Conservation (phyloP, 164 flowering plant species). For the Hamamelis virginiana region DNA sequence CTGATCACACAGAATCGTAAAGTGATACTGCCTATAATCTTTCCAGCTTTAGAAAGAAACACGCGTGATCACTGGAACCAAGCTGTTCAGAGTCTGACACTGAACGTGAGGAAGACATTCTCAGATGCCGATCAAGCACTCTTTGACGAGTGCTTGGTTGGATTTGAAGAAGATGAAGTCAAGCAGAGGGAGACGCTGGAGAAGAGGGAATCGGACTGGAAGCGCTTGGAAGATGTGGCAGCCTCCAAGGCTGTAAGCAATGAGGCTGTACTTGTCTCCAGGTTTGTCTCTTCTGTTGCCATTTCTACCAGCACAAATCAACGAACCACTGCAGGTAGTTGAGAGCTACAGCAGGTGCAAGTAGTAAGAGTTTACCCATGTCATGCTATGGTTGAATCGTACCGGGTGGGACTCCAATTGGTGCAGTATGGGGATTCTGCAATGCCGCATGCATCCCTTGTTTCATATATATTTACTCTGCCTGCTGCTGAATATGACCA, state of each 20-base stretch:
- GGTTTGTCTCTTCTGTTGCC: slow-evolving; percentile 45
- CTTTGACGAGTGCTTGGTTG: slow-evolving; percentile 61
- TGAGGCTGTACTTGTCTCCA: slow-evolving; percentile 61
- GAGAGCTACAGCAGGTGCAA: slow-evolving; percentile 15
- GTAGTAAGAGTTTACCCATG: slow-evolving; percentile 2
- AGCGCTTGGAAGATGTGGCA: slow-evolving; percentile 76
- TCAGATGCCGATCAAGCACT: slow-evolving; percentile 62
- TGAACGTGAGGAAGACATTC: slow-evolving; percentile 75
- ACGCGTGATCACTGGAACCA: slow-evolving; percentile 77
- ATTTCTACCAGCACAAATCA: slow-evolving; percentile 35
- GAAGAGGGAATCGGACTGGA: slow-evolving; percentile 65
- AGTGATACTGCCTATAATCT: slow-evolving; percentile 68
- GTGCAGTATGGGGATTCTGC: slow-evolving; percentile 11
- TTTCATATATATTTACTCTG: background rate
- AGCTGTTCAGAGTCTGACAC: slow-evolving; percentile 77
- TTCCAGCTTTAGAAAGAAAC: slow-evolving; percentile 77
- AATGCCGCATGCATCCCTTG: slow-evolving; percentile 15
- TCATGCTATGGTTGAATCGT: slow-evolving; percentile 13
- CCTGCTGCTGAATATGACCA: slow-evolving; percentile 13
- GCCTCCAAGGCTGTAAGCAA: slow-evolving; percentile 55
- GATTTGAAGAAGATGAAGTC: slow-evolving; percentile 61
- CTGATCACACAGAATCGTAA: slow-evolving; percentile 61
- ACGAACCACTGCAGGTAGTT: slow-evolving; percentile 37
- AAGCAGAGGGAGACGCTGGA: slow-evolving; percentile 46
- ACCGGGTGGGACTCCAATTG: slow-evolving; percentile 8